A percentile compares a stretch with the other conserved stretches of the same genome.
phyloP scores from a whole-genome alignment of 2,329 filamentous ascomycete species.

The Talaromyces piceae region DNA sequence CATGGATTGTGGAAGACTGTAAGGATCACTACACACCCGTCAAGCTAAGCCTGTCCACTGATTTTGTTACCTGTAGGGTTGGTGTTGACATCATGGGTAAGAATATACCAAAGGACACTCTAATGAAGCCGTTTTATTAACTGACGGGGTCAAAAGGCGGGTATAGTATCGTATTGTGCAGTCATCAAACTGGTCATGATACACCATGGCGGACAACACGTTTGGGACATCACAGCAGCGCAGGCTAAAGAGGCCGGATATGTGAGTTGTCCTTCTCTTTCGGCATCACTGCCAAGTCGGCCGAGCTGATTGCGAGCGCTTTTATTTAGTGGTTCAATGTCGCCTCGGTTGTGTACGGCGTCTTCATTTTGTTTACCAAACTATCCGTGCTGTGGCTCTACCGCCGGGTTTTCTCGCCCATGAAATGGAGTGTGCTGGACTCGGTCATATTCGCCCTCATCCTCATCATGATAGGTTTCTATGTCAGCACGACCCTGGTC shows the following conservation, averaged over 20 bases:
- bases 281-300: background rate
- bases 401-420: constrained; percentile 16
- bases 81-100: constrained; percentile 10
- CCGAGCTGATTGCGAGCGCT: background rate
- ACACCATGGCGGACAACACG: constrained; percentile 11
- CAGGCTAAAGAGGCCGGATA: constrained; percentile 9
- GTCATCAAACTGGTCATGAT: constrained; percentile 6
- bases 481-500: constrained; percentile 11
- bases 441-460: constrained; percentile 13
- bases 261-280: background rate
- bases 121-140: background rate
- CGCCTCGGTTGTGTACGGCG: constrained; percentile 16
- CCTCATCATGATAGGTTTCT: constrained; percentile 13
- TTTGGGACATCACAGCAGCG: constrained; percentile 8
- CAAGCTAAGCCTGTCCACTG: background rate
- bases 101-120: background rate
- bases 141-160: background rate
- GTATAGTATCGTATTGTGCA: constrained; percentile 2
- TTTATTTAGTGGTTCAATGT: constrained; percentile 11
- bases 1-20: constrained; percentile 12
- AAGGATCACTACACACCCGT: background rate
- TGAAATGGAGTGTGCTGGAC: constrained; percentile 11
- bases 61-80: constrained; percentile 2
- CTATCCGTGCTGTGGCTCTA: constrained; percentile 18
- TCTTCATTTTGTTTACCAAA: constrained; percentile 18